phyloP scores from a whole-genome alignment of 306 rosid genomes.

The Rosa rugosa region DNA sequence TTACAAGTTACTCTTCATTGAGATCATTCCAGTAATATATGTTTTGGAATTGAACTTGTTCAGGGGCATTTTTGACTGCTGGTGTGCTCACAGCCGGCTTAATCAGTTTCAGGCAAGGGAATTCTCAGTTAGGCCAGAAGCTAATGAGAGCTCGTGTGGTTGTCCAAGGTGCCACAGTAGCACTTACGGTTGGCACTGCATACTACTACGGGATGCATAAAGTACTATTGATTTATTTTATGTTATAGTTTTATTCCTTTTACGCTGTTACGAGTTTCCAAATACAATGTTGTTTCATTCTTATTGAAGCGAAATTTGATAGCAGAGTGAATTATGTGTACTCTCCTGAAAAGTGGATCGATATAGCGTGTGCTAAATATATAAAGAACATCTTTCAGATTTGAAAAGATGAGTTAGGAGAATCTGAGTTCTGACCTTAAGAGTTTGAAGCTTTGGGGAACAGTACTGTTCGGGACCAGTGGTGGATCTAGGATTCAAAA shows the following conservation, averaged over 20 bases:
- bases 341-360: background rate
- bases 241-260: background rate
- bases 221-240: constrained; percentile 8
- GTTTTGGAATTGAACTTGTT: constrained; percentile 17
- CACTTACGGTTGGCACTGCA: constrained; percentile 88
- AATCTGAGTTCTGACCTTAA: background rate
- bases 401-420: background rate
- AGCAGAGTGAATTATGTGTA: background rate
- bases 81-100: constrained; percentile 88
- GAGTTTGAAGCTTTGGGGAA: background rate
- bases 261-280: background rate
- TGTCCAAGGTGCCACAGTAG: constrained; percentile 86
- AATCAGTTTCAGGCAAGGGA: constrained; percentile 79
- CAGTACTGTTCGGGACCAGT: no score
- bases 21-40: background rate
- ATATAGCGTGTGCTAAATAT: background rate
- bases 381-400: background rate
- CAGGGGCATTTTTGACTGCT: constrained; percentile 84
- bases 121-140: constrained; percentile 81
- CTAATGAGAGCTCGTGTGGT: constrained; percentile 95
- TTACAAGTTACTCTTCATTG: background rate
- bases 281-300: background rate
- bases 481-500: no score
- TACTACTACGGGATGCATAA: constrained; percentile 78
- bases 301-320: background rate